These are phyloP conservation scores for Novakomyces olei DNA, from an alignment of 805 yeast species.

Conservation along the genomic window DNA sequence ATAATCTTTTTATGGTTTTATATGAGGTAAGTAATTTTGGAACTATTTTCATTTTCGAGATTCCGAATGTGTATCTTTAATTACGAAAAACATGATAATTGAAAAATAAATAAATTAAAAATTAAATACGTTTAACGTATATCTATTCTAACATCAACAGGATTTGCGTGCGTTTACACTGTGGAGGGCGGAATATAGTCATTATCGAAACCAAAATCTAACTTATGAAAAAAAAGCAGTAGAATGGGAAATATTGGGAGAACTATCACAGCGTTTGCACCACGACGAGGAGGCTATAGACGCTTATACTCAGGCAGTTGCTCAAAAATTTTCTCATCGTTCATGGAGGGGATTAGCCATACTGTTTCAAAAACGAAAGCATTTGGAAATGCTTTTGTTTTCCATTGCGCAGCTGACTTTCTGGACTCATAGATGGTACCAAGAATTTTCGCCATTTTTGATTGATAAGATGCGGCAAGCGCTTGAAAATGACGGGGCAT, in stretches of 20 bases:
- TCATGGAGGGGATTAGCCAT: conserved; percentile 54
- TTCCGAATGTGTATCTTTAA: too few species aligned
- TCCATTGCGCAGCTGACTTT: conserved; percentile 57
- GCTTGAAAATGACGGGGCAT: conserved; percentile 10
- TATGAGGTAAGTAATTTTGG: too few species aligned
- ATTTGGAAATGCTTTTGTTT: conserved; percentile 33
- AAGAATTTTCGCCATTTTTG: conserved; percentile 24
- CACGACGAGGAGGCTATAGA: conserved; percentile 71
- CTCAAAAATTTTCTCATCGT: conserved; percentile 56
- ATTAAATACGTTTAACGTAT: too few species aligned
- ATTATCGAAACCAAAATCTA: conserved; percentile 71
- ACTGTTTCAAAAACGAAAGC: conserved; percentile 26
- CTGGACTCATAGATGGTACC: conserved; percentile 98
- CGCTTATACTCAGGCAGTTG: conserved; percentile 56
- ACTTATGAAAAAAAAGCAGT: conserved; percentile 53
- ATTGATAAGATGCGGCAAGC: conserved; percentile 6
- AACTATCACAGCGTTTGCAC: conserved; percentile 63
- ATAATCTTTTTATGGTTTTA: conserved; percentile 43
- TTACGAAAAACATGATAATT: too few species aligned
- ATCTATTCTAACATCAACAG: too few species aligned
- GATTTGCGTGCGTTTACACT: conserved; percentile 52
- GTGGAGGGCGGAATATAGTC: conserved; percentile 83
- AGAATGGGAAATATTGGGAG: conserved; percentile 86
- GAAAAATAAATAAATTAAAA: too few species aligned
- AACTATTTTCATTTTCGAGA: too few species aligned